Percentiles rank a stretch among this genome's conserved stretches.
Evolutionary conservation across 164 flowering plant genomes (phyloP).

Genomic region (Liquidambar formosana): DNA sequence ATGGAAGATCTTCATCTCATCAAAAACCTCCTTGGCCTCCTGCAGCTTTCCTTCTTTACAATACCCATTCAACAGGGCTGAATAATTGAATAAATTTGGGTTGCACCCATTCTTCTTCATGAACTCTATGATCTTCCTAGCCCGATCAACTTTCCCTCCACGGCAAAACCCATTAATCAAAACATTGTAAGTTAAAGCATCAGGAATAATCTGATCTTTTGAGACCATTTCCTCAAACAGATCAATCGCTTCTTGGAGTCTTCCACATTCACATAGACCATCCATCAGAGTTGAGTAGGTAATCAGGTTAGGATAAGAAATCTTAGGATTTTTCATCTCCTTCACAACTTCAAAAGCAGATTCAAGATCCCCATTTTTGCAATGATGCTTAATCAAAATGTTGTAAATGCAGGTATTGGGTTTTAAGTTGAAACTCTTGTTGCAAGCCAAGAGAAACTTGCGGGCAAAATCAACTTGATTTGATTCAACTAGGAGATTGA

Average conservation of each 20-base stretch:
- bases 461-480: slow-evolving; percentile 55
- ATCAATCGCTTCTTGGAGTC: slow-evolving; percentile 71
- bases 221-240: slow-evolving; percentile 89
- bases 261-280: slow-evolving; percentile 61
- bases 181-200: slow-evolving; percentile 70
- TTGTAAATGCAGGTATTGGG: slow-evolving; percentile 92
- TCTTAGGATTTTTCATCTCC: too few species aligned
- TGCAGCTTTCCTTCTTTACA: slow-evolving; percentile 66
- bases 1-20: slow-evolving; percentile 62
- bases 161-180: too few species aligned
- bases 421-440: slow-evolving; percentile 37
- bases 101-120: slow-evolving; percentile 77
- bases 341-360: too few species aligned
- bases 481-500: slow-evolving; percentile 74
- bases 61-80: too few species aligned
- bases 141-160: too few species aligned
- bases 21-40: slow-evolving; percentile 58
- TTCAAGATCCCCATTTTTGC: too few species aligned
- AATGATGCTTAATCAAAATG: slow-evolving; percentile 80
- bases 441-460: too few species aligned
- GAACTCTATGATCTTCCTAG: too few species aligned
- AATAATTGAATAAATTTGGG: too few species aligned
- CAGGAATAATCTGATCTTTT: slow-evolving; percentile 66
- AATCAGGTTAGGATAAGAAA: too few species aligned
- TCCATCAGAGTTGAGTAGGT: too few species aligned